These are phyloP conservation scores for Candida tallmaniae DNA, from an alignment of 805 yeast genomes.

Conservation along the genomic window DNA sequence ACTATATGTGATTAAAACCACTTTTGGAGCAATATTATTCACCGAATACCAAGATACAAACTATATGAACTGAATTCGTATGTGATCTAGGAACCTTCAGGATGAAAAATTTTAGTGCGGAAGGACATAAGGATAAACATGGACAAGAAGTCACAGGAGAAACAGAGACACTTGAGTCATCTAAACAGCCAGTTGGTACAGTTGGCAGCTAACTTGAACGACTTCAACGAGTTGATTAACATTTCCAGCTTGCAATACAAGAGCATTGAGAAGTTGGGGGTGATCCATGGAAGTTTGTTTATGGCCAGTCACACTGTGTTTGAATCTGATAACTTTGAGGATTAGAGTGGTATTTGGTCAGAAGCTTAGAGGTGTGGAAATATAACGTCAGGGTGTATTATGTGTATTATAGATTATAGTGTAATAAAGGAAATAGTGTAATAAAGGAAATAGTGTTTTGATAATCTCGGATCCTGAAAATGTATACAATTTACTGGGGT, in stretches of 20 bases:
- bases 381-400: neutral
- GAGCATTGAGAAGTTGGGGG: conserved; percentile 49
- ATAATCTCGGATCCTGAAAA: too few relatives aligned
- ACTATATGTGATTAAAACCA: too few relatives aligned
- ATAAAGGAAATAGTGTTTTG: too few relatives aligned
- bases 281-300: conserved; percentile 51
- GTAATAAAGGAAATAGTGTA: too few relatives aligned
- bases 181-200: conserved; percentile 27
- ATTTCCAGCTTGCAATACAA: conserved; percentile 51
- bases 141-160: conserved; percentile 2
- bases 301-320: conserved; percentile 42
- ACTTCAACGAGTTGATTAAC: conserved; percentile 46
- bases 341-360: too few relatives aligned
- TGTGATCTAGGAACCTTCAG: neutral
- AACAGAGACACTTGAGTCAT: conserved; percentile 37
- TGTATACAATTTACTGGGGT: too few relatives aligned
- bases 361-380: too few relatives aligned
- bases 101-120: conserved; percentile 1
- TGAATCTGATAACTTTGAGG: conserved; percentile 29
- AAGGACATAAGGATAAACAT: neutral
- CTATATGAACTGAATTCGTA: too few relatives aligned
- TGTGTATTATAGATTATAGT: conserved; percentile 1
- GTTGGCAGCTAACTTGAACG: conserved; percentile 52
- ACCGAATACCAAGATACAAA: too few relatives aligned
- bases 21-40: too few relatives aligned